Conservation (phyloP, 2,329 filamentous ascomycete species). For the Cercospora beticola region DNA sequence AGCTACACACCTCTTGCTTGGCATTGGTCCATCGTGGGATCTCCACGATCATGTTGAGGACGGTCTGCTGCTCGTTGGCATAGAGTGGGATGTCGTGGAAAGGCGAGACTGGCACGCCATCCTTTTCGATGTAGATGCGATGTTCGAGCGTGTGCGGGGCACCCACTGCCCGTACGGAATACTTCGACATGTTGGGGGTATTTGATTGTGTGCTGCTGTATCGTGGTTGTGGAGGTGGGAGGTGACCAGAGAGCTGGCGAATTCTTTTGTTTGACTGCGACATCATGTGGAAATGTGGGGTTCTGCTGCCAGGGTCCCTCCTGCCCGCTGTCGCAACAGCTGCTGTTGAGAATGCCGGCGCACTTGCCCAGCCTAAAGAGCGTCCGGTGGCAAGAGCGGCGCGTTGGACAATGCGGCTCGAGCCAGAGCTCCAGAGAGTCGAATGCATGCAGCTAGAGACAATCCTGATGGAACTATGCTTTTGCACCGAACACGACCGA, state of each 20-base stretch:
- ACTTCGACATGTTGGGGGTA: slow-evolving; percentile 6
- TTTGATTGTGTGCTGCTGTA: slow-evolving; percentile 10
- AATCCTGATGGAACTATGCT: slow-evolving; percentile 1
- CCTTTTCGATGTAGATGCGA: slow-evolving; percentile 96
- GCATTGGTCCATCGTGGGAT: slow-evolving; percentile 99
- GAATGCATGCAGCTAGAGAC: slow-evolving; percentile 17
- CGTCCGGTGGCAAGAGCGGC: slow-evolving; percentile 6
- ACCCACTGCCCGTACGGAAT: slow-evolving; percentile 1
- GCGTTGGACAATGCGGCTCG: slow-evolving; percentile 7
- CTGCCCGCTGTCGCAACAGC: slow-evolving; percentile 11
- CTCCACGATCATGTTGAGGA: slow-evolving; percentile 99
- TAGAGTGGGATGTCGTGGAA: slow-evolving; percentile 99
- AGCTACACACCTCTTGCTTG: slow-evolving; percentile 84
- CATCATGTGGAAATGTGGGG: slow-evolving; percentile 25
- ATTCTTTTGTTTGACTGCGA: slow-evolving; percentile 30
- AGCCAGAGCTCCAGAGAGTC: slow-evolving; percentile 17
- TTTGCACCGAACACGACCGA: slow-evolving; percentile 11
- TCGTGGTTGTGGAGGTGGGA: slow-evolving; percentile 28
- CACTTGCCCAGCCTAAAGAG: slow-evolving; percentile 11
- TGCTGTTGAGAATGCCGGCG: slow-evolving; percentile 14
- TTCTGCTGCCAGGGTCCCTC: slow-evolving; percentile 21
- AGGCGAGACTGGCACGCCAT: slow-evolving; percentile 88
- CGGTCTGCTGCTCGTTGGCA: slow-evolving; percentile 90
- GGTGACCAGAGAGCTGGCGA: slow-evolving; percentile 24
- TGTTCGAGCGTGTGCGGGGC: slow-evolving; percentile 92